Percentiles rank a stretch among this genome's conserved stretches.
phyloP scores from a whole-genome alignment of 805 yeast species.

The Wickerhamiella dianesei region DNA sequence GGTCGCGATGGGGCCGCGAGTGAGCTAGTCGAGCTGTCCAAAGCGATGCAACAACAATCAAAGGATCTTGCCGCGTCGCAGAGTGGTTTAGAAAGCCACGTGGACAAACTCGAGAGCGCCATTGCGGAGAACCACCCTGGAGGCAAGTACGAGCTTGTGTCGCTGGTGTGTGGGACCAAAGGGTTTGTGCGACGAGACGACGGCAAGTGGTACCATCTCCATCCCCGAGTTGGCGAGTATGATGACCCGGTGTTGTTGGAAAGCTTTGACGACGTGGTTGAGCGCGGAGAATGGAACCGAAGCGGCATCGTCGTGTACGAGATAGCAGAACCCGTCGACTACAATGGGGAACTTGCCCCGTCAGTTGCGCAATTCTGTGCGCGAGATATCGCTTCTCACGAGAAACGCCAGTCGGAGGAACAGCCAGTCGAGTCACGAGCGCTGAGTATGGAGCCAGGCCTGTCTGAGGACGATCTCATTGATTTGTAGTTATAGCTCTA shows the following conservation, averaged over 20 bases:
- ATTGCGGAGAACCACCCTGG: neutral
- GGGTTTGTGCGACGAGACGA: too few relatives aligned
- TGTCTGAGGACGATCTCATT: constrained; percentile 5
- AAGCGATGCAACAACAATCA: neutral
- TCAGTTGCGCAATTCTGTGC: neutral
- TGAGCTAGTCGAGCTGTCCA: neutral
- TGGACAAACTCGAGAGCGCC: neutral
- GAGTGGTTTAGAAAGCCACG: neutral
- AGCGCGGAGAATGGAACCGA: neutral
- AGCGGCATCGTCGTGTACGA: neutral
- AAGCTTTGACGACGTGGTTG: neutral
- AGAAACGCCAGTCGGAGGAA: neutral
- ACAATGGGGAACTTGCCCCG: neutral
- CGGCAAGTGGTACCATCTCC: neutral
- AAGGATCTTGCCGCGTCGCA: neutral
- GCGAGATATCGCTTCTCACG: neutral
- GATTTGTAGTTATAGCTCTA: neutral
- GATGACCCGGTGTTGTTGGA: neutral
- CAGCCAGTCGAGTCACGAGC: neutral
- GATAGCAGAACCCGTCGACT: neutral
- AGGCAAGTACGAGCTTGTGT: neutral
- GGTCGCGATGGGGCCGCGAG: neutral
- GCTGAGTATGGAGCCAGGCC: neutral
- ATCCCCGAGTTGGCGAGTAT: neutral
- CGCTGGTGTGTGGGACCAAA: neutral